phyloP scores from a whole-genome alignment of 805 yeast species.

The Kodamaea nitidulidarum region DNA sequence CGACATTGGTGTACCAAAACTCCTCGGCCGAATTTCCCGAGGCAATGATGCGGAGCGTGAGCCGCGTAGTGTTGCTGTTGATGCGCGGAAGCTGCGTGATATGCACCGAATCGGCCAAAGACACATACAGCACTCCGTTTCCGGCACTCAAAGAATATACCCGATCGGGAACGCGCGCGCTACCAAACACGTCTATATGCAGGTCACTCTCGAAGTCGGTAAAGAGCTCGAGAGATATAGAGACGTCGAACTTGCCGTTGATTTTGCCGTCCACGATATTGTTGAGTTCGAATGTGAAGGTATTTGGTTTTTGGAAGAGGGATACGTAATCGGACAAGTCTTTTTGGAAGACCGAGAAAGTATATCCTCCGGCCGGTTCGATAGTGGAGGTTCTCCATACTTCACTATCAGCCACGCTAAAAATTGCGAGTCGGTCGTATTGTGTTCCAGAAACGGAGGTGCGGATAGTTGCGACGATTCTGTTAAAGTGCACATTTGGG shows the following conservation, averaged over 20 bases:
- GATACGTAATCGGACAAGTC: constrained; percentile 58
- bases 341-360: constrained; percentile 45
- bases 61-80: constrained; percentile 54
- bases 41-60: constrained; percentile 54
- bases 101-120: constrained; percentile 43
- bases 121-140: constrained; percentile 2
- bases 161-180: constrained; percentile 34
- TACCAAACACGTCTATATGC: constrained; percentile 16
- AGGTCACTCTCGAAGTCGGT: not conserved
- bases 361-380: constrained; percentile 54
- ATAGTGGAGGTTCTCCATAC: constrained; percentile 83
- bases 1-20: constrained; percentile 69
- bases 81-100: constrained; percentile 43
- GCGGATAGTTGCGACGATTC: constrained; percentile 50
- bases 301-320: constrained; percentile 44
- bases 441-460: constrained; percentile 57
- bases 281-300: constrained; percentile 58
- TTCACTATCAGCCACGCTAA: constrained; percentile 58
- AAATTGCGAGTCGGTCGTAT: constrained; percentile 61
- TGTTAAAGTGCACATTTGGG: constrained; percentile 41
- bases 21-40: constrained; percentile 81
- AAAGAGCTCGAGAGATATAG: not conserved
- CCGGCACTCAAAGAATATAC: constrained; percentile 32
- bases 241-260: constrained; percentile 56
- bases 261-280: constrained; percentile 51